Base-by-base conservation (phyloP, 1,284 basidiomycete species). In the Tylopilus orsonianus region DNA sequence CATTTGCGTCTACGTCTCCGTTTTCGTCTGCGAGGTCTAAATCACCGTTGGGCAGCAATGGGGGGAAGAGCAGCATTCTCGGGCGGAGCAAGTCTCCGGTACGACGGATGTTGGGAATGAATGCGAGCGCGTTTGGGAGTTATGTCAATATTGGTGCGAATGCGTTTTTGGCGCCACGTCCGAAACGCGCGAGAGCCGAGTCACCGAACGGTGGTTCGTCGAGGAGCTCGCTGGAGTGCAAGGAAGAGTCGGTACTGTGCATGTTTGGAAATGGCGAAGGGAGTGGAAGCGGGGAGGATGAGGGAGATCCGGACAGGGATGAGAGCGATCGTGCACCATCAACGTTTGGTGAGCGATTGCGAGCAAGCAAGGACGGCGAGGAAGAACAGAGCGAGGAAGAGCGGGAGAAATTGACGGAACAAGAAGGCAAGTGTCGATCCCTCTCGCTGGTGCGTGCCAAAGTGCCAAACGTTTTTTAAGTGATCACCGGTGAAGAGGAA, bases 401-500 rank as follows among this genome's bases (percentile, higher is more conserved):
- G 29, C 78, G 76, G 56, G 67, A 76, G 46, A 70, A 68, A 18
- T 53, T 65, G 19, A 78, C 78, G 53, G 67, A 76, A 50, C 85
- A 90, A 70, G 84, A 90, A 66, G 79, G 90, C 86, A 52, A 58
- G 81, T 50, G 26, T 3, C 8, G 20, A 41, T 43, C 39, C 29
- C 8, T 19, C 16, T 32, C 24, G 27, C 29, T 47, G 20, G 1
- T 2, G 7, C 2, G 4, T 20, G 29, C 22, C 13, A 23, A 18
- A 29, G 26, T 26, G 40, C 12, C 46, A 43, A 52, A 20, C 24
- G 54, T 23, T 32, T 33, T 22, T 56, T 20, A 58, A 95, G 93
- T 90, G 26, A 72, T 79, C 36, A 97, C 94, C 0, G 94, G 94
- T 9, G 94, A 97, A 68, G 94, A 97, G 66, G 88, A 92, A 19